Base-by-base conservation (phyloP, 805 yeast species). In the Metschnikowia lachancei region DNA sequence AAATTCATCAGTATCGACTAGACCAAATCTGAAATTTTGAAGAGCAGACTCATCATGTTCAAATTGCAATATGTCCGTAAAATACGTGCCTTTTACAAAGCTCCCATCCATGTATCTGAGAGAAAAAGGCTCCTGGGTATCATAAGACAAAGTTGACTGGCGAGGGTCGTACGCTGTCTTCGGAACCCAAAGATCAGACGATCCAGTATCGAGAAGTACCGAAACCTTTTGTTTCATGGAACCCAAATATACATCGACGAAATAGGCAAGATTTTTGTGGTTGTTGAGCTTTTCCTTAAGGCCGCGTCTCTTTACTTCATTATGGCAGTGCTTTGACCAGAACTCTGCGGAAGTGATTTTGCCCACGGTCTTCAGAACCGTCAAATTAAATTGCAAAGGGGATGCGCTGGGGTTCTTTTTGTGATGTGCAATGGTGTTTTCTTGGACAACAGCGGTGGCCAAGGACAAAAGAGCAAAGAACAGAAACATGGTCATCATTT, bases 151-250 rank as follows among this genome's bases (percentile, higher is more conserved):
- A 10, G 13, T 34, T 14, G 42, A 46, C 14, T 2, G 6, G 1
- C 9, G 17, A n/a, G 36, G 43, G 30, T 33, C n/a, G 18, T 39
- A 44, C 3, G 33, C 39, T 6, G 3, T 18, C 3, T 14, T 5
- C 13, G 47, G 43, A 5, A 71, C 62, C 76, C 76, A 71, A 46
- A 71, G 62, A 51, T 71, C 75, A 8, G 73, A 65, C 4, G 74
- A 69, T 12, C 76, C 76, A 19, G 76, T 71, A 49, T 71, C 75
- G 13, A 71, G 61, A 47, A 68, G 56, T 2, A 69, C 72, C 12
- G 58, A 56, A 10, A 59, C 62, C 16, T 34, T 36, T 38, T 51
- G 51, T 13, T 26, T 30, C 16, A 40, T 17, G n/a, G 52, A 44
- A 16, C 58, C 57, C 28, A 55, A 11, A 36, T 19, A 38, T 1